Conservation (phyloP, 2,329 filamentous ascomycete species). For the Talaromyces funiculosus region DNA sequence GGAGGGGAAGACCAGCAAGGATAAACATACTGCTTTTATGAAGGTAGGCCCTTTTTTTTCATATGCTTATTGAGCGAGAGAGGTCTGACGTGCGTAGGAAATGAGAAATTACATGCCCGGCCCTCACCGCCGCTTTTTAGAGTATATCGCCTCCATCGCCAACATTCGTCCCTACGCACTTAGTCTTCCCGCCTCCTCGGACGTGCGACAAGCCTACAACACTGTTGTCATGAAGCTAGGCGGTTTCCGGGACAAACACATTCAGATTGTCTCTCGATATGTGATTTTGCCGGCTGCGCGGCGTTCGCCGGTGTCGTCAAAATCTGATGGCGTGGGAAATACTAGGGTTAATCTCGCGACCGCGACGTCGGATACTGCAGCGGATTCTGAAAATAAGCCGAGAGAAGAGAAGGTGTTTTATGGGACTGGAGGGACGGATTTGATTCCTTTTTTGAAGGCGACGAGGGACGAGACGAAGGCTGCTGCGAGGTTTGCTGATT, state of each 20-base stretch:
- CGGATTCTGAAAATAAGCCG: constrained; percentile 16
- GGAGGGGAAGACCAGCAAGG: constrained; percentile 16
- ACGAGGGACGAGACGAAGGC: constrained; percentile 48
- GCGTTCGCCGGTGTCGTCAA: constrained; percentile 11
- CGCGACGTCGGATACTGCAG: constrained; percentile 17
- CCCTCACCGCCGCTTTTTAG: constrained; percentile 47
- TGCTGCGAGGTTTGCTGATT: constrained; percentile 28
- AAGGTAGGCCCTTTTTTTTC: constrained; percentile 18
- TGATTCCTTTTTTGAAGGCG: constrained; percentile 50
- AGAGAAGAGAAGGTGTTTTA: constrained; percentile 35
- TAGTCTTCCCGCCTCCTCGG: constrained; percentile 25
- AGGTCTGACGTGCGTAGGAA: constrained; percentile 31
- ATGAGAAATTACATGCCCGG: constrained; percentile 54
- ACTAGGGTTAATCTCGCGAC: constrained; percentile 41
- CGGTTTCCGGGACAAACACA: constrained; percentile 47
- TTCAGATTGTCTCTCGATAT: constrained; percentile 50
- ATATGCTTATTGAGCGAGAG: too few species aligned
- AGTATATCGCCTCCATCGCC: constrained; percentile 39
- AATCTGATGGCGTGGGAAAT: neutral
- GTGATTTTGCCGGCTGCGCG: constrained; percentile 43
- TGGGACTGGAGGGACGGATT: constrained; percentile 49
- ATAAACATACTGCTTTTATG: constrained; percentile 27
- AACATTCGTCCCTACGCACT: constrained; percentile 45
- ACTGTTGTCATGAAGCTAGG: constrained; percentile 42
- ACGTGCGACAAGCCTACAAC: constrained; percentile 43